phyloP scores from a whole-genome alignment of 768 basidiomycete genomes.

The Leccinum olivaceopallidum region DNA sequence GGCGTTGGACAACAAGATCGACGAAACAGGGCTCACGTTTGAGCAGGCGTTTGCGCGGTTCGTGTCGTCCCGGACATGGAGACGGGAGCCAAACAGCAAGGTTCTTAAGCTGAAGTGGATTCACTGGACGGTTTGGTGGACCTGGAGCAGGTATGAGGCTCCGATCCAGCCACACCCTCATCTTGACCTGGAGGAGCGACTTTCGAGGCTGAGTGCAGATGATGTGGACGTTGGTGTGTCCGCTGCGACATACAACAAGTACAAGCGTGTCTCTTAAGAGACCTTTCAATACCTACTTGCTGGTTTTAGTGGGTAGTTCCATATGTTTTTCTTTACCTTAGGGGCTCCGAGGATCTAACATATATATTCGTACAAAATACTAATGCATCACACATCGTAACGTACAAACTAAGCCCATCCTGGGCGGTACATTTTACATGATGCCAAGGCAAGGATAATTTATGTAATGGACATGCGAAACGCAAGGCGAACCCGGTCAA shows the following conservation, averaged over 20 bases:
- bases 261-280: constrained; percentile 32
- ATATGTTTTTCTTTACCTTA: neutral
- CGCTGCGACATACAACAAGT: constrained; percentile 31
- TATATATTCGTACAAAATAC: constrained; percentile 20
- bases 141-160: constrained; percentile 25
- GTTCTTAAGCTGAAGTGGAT: constrained; percentile 32
- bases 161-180: constrained; percentile 21
- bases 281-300: constrained; percentile 4
- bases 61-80: constrained; percentile 28
- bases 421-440: constrained; percentile 5
- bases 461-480: constrained; percentile 10
- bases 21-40: constrained; percentile 29
- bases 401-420: constrained; percentile 3
- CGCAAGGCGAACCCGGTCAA: constrained; percentile 1
- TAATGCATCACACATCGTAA: constrained; percentile 22
- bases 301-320: constrained; percentile 6
- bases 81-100: constrained; percentile 23
- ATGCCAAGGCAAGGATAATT: constrained; percentile 8
- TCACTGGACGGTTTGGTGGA: constrained; percentile 35
- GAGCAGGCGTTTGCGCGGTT: constrained; percentile 27
- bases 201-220: constrained; percentile 21
- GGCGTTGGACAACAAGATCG: constrained; percentile 22
- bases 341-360: neutral
- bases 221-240: constrained; percentile 34
- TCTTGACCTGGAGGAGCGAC: constrained; percentile 27